phyloP scores from a whole-genome alignment of 441 rosid species.

The Adansonia grandidieri region DNA sequence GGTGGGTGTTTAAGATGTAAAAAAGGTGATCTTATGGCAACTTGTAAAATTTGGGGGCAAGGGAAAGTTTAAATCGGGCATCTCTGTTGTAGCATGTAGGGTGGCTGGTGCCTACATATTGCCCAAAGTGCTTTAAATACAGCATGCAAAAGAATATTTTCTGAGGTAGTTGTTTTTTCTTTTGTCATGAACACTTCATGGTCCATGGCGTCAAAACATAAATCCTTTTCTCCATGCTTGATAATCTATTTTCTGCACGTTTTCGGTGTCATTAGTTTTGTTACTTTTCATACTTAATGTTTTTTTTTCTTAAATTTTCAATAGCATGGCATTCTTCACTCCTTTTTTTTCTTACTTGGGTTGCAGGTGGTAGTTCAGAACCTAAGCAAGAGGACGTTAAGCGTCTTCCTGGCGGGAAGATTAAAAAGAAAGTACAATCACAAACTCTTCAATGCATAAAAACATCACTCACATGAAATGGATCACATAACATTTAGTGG shows the following conservation, averaged over 20 bases:
- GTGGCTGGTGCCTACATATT: not conserved
- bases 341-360: not conserved
- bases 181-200: not conserved
- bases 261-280: slow-evolving; percentile 10
- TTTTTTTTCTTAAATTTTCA: not conserved
- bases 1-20: not conserved
- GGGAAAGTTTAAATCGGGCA: not conserved
- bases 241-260: not conserved
- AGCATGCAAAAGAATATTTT: not conserved
- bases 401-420: slow-evolving; percentile 27
- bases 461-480: not conserved
- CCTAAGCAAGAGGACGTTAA: slow-evolving; percentile 26
- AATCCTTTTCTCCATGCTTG: not conserved
- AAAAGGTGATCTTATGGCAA: not conserved
- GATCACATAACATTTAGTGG: not conserved
- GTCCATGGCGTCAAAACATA: not conserved
- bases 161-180: not conserved
- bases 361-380: slow-evolving; percentile 22
- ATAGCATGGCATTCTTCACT: slow-evolving; percentile 13
- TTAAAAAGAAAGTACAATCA: slow-evolving; percentile 23
- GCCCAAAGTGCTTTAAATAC: not conserved
- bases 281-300: not conserved
- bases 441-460: not conserved
- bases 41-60: not conserved
- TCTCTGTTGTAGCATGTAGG: not conserved